Conservation (phyloP, 768 basidiomycete species). For the Russula vinacea region DNA sequence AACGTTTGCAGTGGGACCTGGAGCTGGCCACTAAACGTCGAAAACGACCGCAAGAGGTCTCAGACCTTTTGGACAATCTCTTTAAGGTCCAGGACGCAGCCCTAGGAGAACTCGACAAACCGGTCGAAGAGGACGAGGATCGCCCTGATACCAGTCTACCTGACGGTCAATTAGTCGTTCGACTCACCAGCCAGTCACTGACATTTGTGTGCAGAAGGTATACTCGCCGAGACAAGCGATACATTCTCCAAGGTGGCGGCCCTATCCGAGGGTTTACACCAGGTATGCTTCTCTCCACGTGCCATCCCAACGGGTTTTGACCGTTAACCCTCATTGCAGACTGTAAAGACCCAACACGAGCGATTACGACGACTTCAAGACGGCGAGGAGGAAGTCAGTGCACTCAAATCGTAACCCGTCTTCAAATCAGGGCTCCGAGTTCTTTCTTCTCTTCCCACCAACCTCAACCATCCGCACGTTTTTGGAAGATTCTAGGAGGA, state of each 20-base stretch:
- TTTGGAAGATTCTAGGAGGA: background rate
- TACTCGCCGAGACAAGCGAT: constrained; percentile 33
- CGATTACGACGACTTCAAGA: constrained; percentile 47
- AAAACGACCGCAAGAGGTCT: constrained; percentile 54
- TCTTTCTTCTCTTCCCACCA: constrained; percentile 15
- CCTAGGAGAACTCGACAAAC: constrained; percentile 34
- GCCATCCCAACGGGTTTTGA: background rate
- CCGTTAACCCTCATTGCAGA: constrained; percentile 36
- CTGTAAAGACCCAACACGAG: constrained; percentile 48
- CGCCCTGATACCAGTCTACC: constrained; percentile 24
- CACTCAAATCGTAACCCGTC: constrained; percentile 16
- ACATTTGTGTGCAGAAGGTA: constrained; percentile 27
- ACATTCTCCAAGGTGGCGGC: constrained; percentile 40
- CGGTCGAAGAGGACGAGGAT: constrained; percentile 27
- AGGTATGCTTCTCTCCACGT: constrained; percentile 41
- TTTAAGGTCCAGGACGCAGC: constrained; percentile 38
- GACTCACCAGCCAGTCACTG: constrained; percentile 1
- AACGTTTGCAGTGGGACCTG: constrained; percentile 70
- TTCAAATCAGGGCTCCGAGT: background rate
- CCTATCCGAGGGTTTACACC: constrained; percentile 48
- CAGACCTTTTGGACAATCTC: constrained; percentile 41
- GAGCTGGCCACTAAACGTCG: constrained; percentile 67
- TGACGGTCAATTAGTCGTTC: constrained; percentile 30
- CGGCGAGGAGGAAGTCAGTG: constrained; percentile 25
- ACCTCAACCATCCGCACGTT: background rate